phyloP scores from a whole-genome alignment of 2,329 filamentous ascomycete species.

The Cordyceps pruinosa region DNA sequence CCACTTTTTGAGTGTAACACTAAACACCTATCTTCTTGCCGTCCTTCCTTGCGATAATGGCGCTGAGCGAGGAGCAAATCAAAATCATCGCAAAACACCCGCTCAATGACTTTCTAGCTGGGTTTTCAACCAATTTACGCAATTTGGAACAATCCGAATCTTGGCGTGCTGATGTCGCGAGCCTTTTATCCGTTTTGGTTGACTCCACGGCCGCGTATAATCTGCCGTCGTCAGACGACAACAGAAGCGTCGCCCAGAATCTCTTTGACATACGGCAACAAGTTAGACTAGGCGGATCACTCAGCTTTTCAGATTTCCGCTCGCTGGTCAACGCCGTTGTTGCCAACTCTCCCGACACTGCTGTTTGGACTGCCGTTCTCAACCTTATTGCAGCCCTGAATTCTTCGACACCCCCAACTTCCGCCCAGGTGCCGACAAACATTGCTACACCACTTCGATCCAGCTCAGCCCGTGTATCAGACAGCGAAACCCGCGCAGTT shows the following conservation, averaged over 20 bases:
- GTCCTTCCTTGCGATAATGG: too few relatives aligned
- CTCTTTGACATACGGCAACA: slow-evolving; percentile 8
- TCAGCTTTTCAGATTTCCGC: neutral
- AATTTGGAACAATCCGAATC: slow-evolving; percentile 1
- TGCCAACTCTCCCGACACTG: slow-evolving; percentile 1
- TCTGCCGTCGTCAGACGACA: slow-evolving; percentile 1
- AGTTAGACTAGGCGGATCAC: neutral
- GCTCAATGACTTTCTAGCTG: slow-evolving; percentile 10
- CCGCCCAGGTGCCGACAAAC: slow-evolving; percentile 1
- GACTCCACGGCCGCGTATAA: slow-evolving; percentile 5
- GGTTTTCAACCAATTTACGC: slow-evolving; percentile 4
- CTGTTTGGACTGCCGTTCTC: slow-evolving; percentile 9
- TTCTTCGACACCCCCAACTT: slow-evolving; percentile 4
- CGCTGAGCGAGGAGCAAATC: slow-evolving; percentile 12
- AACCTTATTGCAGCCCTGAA: slow-evolving; percentile 3
- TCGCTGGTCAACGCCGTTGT: neutral
- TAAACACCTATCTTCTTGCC: too few relatives aligned
- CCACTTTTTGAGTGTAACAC: too few relatives aligned
- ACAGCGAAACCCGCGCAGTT: slow-evolving; percentile 9
- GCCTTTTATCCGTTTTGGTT: neutral
- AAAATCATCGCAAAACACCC: slow-evolving; percentile 12
- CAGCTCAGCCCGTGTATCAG: slow-evolving; percentile 9
- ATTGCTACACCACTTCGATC: slow-evolving; percentile 9
- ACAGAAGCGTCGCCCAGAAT: neutral
- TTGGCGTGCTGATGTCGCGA: slow-evolving; percentile 1